Percentiles rank a stretch among this genome's conserved stretches.
phyloP scores from a whole-genome alignment of 805 yeast genomes.

The Ogataea naganishii region DNA sequence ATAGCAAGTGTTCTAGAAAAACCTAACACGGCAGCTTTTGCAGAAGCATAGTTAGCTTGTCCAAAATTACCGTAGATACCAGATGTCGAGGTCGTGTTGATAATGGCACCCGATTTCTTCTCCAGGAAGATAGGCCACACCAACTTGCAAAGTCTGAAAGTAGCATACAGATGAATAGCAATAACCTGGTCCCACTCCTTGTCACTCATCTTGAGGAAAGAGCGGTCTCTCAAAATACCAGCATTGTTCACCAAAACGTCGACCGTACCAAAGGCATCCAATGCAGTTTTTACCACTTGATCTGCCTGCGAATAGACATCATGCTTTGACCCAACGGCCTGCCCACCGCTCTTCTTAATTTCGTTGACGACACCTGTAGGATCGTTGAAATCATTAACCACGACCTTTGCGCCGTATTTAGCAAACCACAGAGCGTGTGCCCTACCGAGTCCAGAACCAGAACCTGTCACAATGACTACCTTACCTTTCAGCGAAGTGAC shows the following conservation, averaged over 20 bases:
- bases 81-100: constrained; percentile 90
- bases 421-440: constrained; percentile 83
- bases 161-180: constrained; percentile 75
- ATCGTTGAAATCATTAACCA: constrained; percentile 81
- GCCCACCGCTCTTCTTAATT: constrained; percentile 55
- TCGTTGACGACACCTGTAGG: constrained; percentile 69
- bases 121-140: constrained; percentile 87
- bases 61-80: constrained; percentile 98
- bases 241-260: constrained; percentile 90
- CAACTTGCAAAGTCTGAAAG: constrained; percentile 72
- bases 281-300: constrained; percentile 67
- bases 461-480: constrained; percentile 90
- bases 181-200: constrained; percentile 76
- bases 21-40: constrained; percentile 84
- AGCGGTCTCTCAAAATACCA: constrained; percentile 85
- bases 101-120: constrained; percentile 72
- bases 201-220: constrained; percentile 77
- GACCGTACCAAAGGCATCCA: constrained; percentile 70
- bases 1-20: constrained; percentile 79
- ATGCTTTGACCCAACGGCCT: constrained; percentile 76
- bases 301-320: constrained; percentile 74
- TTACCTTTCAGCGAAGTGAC: constrained; percentile 62
- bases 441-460: constrained; percentile 91
- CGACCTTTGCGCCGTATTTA: constrained; percentile 89
- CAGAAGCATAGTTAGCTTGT: constrained; percentile 92